Base-by-base conservation (phyloP, 768 basidiomycete species). In the Boletus rubroflammeus region DNA sequence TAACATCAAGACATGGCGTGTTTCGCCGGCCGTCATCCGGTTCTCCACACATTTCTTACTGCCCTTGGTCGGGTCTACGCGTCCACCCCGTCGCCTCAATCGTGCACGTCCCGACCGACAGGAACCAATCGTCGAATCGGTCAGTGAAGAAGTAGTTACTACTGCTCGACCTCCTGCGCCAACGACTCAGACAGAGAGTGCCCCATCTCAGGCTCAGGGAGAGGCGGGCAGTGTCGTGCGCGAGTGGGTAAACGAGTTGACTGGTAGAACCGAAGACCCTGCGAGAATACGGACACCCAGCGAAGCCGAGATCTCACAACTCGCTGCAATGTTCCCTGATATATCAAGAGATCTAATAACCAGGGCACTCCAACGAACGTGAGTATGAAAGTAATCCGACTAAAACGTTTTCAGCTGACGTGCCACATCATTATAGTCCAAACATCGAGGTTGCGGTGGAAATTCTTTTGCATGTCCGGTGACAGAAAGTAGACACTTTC, bases 371-470 rank as follows among this genome's bases (percentile, higher is more conserved):
- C 92, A 94, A 67, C 75, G 88, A 68, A 94, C 88, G 93, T 92
- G 63, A 25, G 61, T 58, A 57, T 51, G 55, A 50, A 59, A 53
- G 61, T 28, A 7, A 34, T 35, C 10, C 23, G 6, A 15, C 43
- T 32, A 26, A 34, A 21, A 31, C 15, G 46, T 6, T 59, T 44
- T 40, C 17, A 25, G 26, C 53, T 55, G 34, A 51, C 40, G 49
- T 46, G 55, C 26, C 41, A 53, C 35, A 31, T 55, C 26, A 51
- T 46, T 23, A 51, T 62, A 91, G 92, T 67, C 76, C 85, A 7
- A 90, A 85, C 63, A 81, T 89, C 41, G 90, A 93, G 76, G 79
- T 75, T 29, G 93, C 93, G 9, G 90, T 91, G 23, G 93, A 93
- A 67, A 84, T 83, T 13, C 75, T 95, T 35, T 73, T 95, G 46